These are phyloP conservation scores for Boechera stricta DNA, from an alignment of 345 rosid species.

Conservation along the genomic window DNA sequence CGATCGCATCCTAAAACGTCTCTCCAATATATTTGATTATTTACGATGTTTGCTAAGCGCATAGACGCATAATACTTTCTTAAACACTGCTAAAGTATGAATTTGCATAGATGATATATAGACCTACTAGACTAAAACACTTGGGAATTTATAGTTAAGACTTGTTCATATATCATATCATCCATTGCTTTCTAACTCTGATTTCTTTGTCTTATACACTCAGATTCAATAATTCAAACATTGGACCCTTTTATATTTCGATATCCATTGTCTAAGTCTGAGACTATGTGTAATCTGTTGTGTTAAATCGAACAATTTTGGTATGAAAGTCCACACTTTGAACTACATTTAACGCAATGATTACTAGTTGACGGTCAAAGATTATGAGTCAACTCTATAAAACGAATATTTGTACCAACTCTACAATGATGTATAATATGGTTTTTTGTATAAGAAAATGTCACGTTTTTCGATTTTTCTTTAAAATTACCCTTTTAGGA, in stretches of 20 bases:
- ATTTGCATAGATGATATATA: too few relatives aligned
- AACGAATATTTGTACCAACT: slow-evolving; percentile 24
- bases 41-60: too few relatives aligned
- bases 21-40: too few relatives aligned
- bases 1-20: not conserved
- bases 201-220: not conserved
- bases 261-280: not conserved
- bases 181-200: not conserved
- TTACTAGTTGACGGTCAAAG: not conserved
- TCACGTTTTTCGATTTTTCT: not conserved
- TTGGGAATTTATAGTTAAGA: too few relatives aligned
- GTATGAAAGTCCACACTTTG: not conserved
- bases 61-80: too few relatives aligned
- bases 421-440: not conserved
- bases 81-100: too few relatives aligned
- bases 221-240: not conserved
- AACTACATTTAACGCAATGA: not conserved
- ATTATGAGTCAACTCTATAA: slow-evolving; percentile 16
- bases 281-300: not conserved
- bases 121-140: too few relatives aligned
- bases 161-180: too few relatives aligned
- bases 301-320: too few relatives aligned
- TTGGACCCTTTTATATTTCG: not conserved
- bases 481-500: not conserved
- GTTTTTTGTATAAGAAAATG: too few relatives aligned